Evolutionary conservation across 2,329 filamentous ascomycete species (phyloP), one percentile per base, ranked within the genome.

Genomic region (Lachnellula hyalina): DNA sequence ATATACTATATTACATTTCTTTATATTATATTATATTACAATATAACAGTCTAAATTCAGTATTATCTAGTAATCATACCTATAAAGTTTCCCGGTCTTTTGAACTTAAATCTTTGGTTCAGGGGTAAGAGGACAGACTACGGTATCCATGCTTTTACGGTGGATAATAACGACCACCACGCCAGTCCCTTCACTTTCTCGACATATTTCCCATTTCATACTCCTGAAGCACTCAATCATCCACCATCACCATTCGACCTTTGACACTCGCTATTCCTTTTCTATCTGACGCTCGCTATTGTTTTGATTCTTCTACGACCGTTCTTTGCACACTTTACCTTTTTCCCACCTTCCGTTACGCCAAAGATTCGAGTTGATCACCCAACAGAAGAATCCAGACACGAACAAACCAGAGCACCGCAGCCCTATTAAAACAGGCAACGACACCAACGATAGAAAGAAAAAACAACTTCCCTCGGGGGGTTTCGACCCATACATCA

Each of bases 401-500:
- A 34, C 32, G 17, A 47, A 41, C 34, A 34, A 5, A 7, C n/a
- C n/a, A 15, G 19, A 53, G 53, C 54, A 49, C 21, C 19, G 46
- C 38, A 38, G 6, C 15, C 35, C 21, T 9, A 28, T 14, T 5
- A 17, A 15, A 23, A 38, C 47, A 47, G 21, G 40, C 48, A 23
- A 42, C 47, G 25, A 46, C 34, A 49, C 17, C 19, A 32, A 21
- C 34, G 4, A 49, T 52, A 52, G 19, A 52, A 53, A 49, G 54
- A 56, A 25, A 35, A 23, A 25, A 35, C 19, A 19, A 17, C 52
- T 47, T 36, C 32, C 36, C 49, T 6, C 25, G 19, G 51, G 49
- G 63, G 60, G 63, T 63, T 64, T 61, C 61, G 63, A 62, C 63
- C 61, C 64, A 53, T 23, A 45, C 51, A 51, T 62, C 71, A 71